Evolutionary conservation across 495 filamentous ascomycete species (phyloP), one percentile per base, ranked within the genome.

Genomic region (Trypethelium eluteriae): DNA sequence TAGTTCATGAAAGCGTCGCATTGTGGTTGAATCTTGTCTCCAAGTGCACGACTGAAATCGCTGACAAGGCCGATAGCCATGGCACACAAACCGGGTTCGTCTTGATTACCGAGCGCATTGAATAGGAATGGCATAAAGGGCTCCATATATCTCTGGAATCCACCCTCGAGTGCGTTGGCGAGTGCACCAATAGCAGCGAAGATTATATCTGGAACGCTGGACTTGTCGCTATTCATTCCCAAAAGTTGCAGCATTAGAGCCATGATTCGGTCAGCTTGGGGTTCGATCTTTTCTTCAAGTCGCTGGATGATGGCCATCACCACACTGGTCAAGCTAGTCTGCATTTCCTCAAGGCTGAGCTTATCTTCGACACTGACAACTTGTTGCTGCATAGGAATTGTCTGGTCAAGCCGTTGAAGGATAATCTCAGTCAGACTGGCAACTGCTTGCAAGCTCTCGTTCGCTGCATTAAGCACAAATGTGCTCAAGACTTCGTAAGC

Each of bases 1-100:
- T 91, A 88, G 79, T 98, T 98, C 94, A 98, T 98, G 75, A 98
- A 97, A 66, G 84, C 81, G 72, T 98, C 95, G 79, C 94, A 98
- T 80, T 86, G 98, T 62, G 93, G 94, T 78, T 93, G 90, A 70
- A 92, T 88, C 74, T 88, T 86, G 73, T 90, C 89, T 73, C 92
- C 92, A 77, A 98, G 80, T 10, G 93, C 92, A 68, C 94, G 89
- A 38, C 91, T 89, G 72, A 98, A 92, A 74, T 98, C 94, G 75
- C 93, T 96, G 67, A 97, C 93, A 56, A 98, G 81, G 65, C 94
- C 94, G 77, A 98, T 97, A 64, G 94, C 93, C 90, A 98, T 96
- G 46, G 93, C 85, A 81, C 95, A 98, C 41, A 98, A 83, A 76
- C 84, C 87, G 38, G 92, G 89, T 79, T 98, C 94, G 70, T 98